These are phyloP conservation scores for Fragilaria radians DNA, from an alignment of 108 stramenopile species.

Conservation along the genomic window DNA sequence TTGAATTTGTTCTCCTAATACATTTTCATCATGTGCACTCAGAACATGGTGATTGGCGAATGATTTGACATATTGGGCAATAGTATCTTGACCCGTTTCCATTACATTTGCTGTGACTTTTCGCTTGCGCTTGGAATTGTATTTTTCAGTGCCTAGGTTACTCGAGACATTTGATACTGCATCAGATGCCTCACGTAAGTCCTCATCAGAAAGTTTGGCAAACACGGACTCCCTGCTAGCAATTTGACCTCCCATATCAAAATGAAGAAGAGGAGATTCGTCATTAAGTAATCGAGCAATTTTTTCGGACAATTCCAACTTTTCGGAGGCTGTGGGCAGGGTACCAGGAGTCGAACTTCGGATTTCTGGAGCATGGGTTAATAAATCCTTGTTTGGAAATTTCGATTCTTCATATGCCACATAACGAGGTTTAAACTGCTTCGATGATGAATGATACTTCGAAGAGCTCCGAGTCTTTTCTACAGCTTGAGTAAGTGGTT, in stretches of 20 bases:
- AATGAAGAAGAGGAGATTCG: neutral
- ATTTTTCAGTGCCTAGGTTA: neutral
- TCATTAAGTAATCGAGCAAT: neutral
- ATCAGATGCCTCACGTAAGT: conserved; percentile 5
- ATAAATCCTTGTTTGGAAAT: neutral
- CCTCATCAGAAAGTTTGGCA: conserved; percentile 7
- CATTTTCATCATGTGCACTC: conserved; percentile 33
- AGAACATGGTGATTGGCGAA: conserved; percentile 49
- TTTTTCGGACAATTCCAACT: neutral
- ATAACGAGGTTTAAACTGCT: conserved; percentile 4
- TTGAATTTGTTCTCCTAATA: conserved; percentile 38
- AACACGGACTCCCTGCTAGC: conserved; percentile 9
- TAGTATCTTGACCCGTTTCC: conserved; percentile 52
- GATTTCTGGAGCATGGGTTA: neutral
- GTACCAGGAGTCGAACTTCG: neutral
- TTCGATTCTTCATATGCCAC: conserved; percentile 2
- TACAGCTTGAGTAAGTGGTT: no score
- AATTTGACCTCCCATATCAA: neutral
- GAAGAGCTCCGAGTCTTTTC: no score
- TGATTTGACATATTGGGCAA: conserved; percentile 40
- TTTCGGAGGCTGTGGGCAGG: neutral
- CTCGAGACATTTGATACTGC: conserved; percentile 6
- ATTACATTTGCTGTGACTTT: conserved; percentile 40
- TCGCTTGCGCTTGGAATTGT: neutral
- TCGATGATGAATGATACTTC: neutral